Evolutionary conservation across 768 basidiomycete genomes (phyloP).

Genomic region (Trametes cingulata): DNA sequence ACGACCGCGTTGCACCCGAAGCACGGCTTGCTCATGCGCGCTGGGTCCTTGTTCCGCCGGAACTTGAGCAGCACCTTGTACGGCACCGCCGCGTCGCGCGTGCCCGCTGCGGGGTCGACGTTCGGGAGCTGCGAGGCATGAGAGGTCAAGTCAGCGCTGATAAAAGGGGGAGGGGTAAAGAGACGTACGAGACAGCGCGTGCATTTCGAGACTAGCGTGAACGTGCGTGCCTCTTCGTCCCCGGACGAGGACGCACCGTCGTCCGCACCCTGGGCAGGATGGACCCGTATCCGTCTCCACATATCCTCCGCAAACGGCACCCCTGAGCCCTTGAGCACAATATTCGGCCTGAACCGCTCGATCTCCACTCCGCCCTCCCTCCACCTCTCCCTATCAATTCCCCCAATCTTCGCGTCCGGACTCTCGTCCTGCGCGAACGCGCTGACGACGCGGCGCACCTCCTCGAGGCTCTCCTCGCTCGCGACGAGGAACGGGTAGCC

Average conservation of each 20-base stretch:
- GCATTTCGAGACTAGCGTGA: constrained; percentile 69
- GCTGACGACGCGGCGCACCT: constrained; percentile 52
- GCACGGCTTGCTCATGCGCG: constrained; percentile 52
- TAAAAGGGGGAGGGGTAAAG: constrained; percentile 8
- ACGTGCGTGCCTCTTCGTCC: constrained; percentile 26
- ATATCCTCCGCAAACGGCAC: constrained; percentile 72
- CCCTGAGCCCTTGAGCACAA: constrained; percentile 63
- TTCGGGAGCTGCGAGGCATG: constrained; percentile 62
- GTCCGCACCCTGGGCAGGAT: constrained; percentile 27
- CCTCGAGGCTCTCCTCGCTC: constrained; percentile 63
- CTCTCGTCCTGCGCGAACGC: constrained; percentile 47
- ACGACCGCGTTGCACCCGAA: constrained; percentile 69
- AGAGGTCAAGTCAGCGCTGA: neutral
- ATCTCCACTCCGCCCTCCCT: constrained; percentile 48
- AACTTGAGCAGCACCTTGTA: constrained; percentile 77
- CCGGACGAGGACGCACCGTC: constrained; percentile 1
- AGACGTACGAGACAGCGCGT: constrained; percentile 66
- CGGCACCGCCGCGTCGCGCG: constrained; percentile 70
- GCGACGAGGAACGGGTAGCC: constrained; percentile 69
- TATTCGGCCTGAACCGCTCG: constrained; percentile 77
- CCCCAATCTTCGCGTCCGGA: constrained; percentile 19
- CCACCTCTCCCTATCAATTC: constrained; percentile 47
- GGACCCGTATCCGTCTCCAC: constrained; percentile 61
- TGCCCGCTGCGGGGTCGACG: constrained; percentile 62
- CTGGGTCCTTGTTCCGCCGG: constrained; percentile 58